Conservation (phyloP, 169 alveolate species). For the Amoebophrya sp. region DNA sequence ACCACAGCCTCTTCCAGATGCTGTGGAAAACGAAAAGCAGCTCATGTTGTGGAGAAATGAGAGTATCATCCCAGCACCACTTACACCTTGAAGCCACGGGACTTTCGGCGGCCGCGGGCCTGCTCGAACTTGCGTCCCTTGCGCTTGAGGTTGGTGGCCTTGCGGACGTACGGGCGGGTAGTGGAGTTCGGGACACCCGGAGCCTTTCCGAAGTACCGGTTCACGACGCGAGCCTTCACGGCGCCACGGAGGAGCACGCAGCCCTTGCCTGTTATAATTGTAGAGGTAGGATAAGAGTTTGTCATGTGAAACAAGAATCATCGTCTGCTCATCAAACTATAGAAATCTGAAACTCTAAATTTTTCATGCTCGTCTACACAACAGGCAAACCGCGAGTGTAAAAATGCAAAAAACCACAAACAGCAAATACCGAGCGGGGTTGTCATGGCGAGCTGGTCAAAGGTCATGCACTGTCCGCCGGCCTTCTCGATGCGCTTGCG, state of each 20-base stretch:
- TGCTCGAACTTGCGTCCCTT: slow-evolving; percentile 60
- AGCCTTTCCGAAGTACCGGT: slow-evolving; percentile 91
- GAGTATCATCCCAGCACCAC: too few species aligned
- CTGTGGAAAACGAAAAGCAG: too few species aligned
- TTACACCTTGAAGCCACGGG: slow-evolving; percentile 56
- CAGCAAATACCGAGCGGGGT: slow-evolving; percentile 59
- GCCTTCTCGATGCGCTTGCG: slow-evolving; percentile 86
- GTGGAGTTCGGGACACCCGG: slow-evolving; percentile 84
- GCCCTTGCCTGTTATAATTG: slow-evolving; percentile 60
- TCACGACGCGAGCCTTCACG: slow-evolving; percentile 87
- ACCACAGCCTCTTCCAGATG: too few species aligned
- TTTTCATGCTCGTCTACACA: not conserved
- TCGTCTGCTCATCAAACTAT: not conserved
- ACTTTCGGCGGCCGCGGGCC: slow-evolving; percentile 55
- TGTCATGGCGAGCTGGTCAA: slow-evolving; percentile 89
- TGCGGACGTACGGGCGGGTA: slow-evolving; percentile 58
- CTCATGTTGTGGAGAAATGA: too few species aligned
- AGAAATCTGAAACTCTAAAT: not conserved
- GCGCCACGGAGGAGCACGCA: slow-evolving; percentile 92
- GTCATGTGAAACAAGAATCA: too few species aligned
- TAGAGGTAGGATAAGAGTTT: too few species aligned
- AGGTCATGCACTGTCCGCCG: slow-evolving; percentile 96
- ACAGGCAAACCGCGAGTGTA: not conserved
- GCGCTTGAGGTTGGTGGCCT: slow-evolving; percentile 27
- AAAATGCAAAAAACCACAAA: not conserved